Conservation (phyloP, 176 grass and related monocot species). For the Cymbopogon citratus region DNA sequence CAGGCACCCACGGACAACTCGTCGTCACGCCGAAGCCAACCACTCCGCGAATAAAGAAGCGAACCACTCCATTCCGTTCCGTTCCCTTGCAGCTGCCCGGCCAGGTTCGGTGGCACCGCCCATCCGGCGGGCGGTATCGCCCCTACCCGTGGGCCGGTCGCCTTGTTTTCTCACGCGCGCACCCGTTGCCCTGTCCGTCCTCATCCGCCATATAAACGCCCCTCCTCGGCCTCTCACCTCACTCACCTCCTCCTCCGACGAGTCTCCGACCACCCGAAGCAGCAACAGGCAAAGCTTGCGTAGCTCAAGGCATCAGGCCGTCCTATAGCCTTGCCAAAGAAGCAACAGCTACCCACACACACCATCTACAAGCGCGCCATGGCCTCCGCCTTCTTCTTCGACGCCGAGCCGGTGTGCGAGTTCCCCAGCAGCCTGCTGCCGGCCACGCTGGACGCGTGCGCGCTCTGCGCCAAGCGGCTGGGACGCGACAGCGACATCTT, state of each 20-base stretch:
- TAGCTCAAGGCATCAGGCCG: not conserved
- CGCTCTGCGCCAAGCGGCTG: slow-evolving; percentile 57
- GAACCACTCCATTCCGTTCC: not conserved
- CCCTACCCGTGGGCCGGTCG: not conserved
- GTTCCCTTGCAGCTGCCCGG: too few species aligned
- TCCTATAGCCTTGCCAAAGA: not conserved
- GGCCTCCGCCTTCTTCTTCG: slow-evolving; percentile 51
- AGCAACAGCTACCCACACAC: not conserved
- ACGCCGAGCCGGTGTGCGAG: slow-evolving; percentile 22
- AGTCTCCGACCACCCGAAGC: not conserved
- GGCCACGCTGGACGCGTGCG: slow-evolving; percentile 43
- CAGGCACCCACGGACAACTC: not conserved
- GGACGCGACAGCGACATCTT: slow-evolving; percentile 47
- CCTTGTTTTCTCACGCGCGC: not conserved
- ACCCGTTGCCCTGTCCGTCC: not conserved
- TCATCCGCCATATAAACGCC: slow-evolving; percentile 20
- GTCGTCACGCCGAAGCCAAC: not conserved
- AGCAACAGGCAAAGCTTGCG: not conserved
- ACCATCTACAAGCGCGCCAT: not conserved
- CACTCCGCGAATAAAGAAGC: not conserved
- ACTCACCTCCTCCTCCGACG: not conserved
- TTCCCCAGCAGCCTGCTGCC: not conserved
- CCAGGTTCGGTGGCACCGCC: not conserved
- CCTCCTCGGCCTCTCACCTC: not conserved
- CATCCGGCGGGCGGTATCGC: not conserved